A percentile compares a stretch with the other conserved stretches of the same genome.
Evolutionary conservation across 257 asterid genomes (phyloP).

Genomic region (Mitragyna speciosa): DNA sequence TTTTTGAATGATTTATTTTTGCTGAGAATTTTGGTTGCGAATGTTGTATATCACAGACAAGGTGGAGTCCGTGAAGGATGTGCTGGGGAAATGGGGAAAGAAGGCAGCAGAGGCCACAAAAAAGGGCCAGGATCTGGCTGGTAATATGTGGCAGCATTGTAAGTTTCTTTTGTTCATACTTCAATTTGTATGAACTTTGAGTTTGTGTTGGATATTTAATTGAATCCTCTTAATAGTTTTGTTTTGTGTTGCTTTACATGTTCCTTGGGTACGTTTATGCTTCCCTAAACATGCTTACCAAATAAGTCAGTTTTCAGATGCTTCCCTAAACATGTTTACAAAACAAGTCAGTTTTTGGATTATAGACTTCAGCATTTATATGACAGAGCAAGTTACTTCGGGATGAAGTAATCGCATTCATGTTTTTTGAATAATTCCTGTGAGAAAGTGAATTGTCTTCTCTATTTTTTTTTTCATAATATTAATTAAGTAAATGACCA

Average conservation of each 20-base stretch:
- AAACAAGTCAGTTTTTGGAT: neutral
- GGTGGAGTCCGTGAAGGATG: conserved; percentile 77
- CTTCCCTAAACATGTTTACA: no score
- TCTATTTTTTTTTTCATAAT: neutral
- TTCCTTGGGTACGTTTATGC: no score
- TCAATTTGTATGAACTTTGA: neutral
- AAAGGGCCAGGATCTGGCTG: conserved; percentile 93
- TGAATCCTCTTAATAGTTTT: no score
- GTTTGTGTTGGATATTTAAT: no score
- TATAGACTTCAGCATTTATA: neutral
- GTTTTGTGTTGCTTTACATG: no score
- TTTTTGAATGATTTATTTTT: neutral
- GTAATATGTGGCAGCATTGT: conserved; percentile 98
- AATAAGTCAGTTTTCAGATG: neutral
- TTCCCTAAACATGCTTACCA: no score
- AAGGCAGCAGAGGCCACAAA: conserved; percentile 82
- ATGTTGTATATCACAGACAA: conserved; percentile 48
- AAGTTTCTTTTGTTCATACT: conserved; percentile 34
- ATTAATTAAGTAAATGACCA: neutral
- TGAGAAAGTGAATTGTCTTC: neutral
- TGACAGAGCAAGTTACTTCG: neutral
- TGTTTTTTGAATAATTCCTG: neutral
- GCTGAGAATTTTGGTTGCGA: neutral
- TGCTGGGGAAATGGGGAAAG: conserved; percentile 87
- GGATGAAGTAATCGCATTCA: neutral